Evolutionary conservation across 1,284 basidiomycete genomes (phyloP).

Genomic region (Pseudozyma tsukubaensis): DNA sequence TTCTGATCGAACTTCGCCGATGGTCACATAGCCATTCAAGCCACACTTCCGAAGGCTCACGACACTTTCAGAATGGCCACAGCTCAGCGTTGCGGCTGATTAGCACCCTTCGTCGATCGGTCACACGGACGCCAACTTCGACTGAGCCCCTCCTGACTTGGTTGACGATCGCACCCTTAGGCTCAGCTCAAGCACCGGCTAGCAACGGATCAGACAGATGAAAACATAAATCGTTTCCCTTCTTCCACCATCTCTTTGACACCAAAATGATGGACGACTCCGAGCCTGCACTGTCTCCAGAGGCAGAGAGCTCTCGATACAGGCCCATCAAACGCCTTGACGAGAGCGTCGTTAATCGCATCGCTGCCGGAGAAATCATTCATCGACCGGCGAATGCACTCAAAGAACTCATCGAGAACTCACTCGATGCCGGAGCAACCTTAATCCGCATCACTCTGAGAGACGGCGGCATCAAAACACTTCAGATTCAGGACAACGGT

Average conservation of each 20-base stretch:
- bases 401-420: constrained; percentile 96
- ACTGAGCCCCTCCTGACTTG: neutral
- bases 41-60: neutral
- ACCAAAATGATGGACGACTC: constrained; percentile 20
- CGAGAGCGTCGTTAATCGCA: constrained; percentile 74
- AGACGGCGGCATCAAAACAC: constrained; percentile 92
- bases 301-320: constrained; percentile 38
- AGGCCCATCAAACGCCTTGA: constrained; percentile 65
- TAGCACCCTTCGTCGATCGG: neutral
- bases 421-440: constrained; percentile 89
- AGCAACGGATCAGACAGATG: no score
- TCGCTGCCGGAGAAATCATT: constrained; percentile 83
- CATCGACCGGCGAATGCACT: constrained; percentile 94
- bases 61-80: neutral
- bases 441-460: constrained; percentile 88
- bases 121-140: neutral
- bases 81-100: neutral
- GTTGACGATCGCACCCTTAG: no score
- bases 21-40: neutral
- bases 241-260: neutral
- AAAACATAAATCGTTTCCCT: neutral
- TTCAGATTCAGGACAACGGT: constrained; percentile 97
- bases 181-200: no score
- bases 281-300: constrained; percentile 24
- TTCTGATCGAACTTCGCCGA: neutral